phyloP scores from a whole-genome alignment of 768 basidiomycete species.

The Rhizopogon sp. region DNA sequence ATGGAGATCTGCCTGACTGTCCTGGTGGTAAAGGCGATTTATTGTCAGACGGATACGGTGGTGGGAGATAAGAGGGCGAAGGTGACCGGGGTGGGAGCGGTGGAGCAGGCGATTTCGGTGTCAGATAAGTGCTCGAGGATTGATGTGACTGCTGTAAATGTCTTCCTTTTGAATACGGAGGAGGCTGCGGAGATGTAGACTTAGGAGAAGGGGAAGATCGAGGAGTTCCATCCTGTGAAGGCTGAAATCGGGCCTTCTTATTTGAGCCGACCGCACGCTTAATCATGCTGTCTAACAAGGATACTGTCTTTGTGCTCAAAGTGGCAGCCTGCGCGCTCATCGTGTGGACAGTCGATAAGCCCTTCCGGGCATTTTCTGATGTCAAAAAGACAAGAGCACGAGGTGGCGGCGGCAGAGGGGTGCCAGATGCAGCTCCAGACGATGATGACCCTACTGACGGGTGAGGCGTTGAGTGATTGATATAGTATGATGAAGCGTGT shows the following conservation, averaged over 20 bases:
- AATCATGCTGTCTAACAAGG: slow-evolving; percentile 56
- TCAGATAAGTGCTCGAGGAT: slow-evolving; percentile 1
- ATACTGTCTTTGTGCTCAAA: slow-evolving; percentile 59
- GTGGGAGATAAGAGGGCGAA: not conserved
- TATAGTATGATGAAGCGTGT: slow-evolving; percentile 56
- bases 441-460: slow-evolving; percentile 22
- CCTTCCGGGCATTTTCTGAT: slow-evolving; percentile 52
- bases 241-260: slow-evolving; percentile 14
- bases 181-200: not conserved
- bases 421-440: slow-evolving; percentile 16
- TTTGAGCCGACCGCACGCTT: slow-evolving; percentile 48
- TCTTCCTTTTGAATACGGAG: not conserved
- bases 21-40: slow-evolving; percentile 18
- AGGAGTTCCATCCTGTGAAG: not conserved
- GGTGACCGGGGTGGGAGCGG: slow-evolving; percentile 3
- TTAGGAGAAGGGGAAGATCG: not conserved
- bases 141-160: not conserved
- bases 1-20: slow-evolving; percentile 2
- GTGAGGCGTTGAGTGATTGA: slow-evolving; percentile 52
- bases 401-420: slow-evolving; percentile 14
- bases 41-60: not conserved
- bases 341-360: slow-evolving; percentile 57
- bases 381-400: slow-evolving; percentile 54
- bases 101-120: slow-evolving; percentile 1
- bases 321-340: slow-evolving; percentile 63